Base-by-base conservation (phyloP, 164 flowering plant genomes). In the Annona cherimola region DNA sequence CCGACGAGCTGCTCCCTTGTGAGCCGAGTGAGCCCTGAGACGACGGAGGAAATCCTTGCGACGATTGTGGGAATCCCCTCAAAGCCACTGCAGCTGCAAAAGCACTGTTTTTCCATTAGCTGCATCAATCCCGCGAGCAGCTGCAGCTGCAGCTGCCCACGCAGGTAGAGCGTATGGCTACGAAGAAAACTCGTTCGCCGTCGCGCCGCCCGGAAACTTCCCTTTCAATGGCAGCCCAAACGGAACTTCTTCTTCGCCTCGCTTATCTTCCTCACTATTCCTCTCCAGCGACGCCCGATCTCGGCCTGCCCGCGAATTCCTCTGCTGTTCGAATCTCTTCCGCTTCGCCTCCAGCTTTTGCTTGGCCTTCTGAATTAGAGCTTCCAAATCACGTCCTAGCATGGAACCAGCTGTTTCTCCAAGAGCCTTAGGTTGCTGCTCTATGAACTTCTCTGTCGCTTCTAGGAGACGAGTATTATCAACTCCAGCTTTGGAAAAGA, bases 301-400 rank as follows among this genome's bases (percentile, higher is more conserved):
- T 66, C 46, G 60, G 7, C 14, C 64, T 4, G 7, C 74, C 14
- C 63, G 14, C 35, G 12, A 73, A 61, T 44, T 67, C 71, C 44
- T 73, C 60, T 67, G 75, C 71, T 89, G 90, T 84, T 89, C 96
- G 19, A 82, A 82, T 75, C 98, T 78, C 77, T 92, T 83, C 73
- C 96, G 74, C 82, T 90, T 95, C 3, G 99, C 99, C 76, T 86
- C 98, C 90, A 88, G 66, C 1, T 83, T 79, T 86, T 91, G 81
- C 95, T 87, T 19, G 97, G 86, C 98, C 71, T 92, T 80, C 79
- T 87, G 93, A 76, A 95, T 79, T 76, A 95, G 76, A 60, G 84
- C 89, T 87, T 95, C 99, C 80, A 91, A 79, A 71, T 93, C 97
- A 68, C 93, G 83, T 44, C 99, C 99, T 74, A 95, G 77, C 99